phyloP scores from a whole-genome alignment of 129 eudicot species.

The Flaveria ramosissima region DNA sequence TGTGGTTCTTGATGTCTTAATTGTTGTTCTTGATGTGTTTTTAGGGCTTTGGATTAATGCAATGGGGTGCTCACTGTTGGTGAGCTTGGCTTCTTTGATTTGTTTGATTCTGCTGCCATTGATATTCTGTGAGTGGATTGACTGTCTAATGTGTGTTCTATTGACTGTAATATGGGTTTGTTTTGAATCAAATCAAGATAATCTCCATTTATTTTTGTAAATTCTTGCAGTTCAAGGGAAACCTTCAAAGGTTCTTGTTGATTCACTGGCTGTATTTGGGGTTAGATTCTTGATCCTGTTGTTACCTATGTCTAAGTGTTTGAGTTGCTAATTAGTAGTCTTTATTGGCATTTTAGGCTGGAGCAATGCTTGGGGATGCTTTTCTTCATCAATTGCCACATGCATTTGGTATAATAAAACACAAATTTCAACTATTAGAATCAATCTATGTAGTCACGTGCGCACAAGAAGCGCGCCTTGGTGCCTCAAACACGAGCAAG shows the following conservation, averaged over 20 bases:
- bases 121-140: conserved; percentile 68
- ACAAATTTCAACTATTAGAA: neutral
- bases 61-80: conserved; percentile 93
- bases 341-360: conserved; percentile 62
- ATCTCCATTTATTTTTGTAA: conserved; percentile 1
- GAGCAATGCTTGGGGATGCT: conserved; percentile 99
- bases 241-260: conserved; percentile 82
- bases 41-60: conserved; percentile 79
- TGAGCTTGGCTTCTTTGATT: conserved; percentile 94
- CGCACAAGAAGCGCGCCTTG: too few relatives aligned
- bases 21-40: neutral
- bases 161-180: neutral
- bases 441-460: neutral
- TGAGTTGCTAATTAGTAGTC: neutral
- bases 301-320: neutral
- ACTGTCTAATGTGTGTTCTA: neutral
- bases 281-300: conserved; percentile 46
- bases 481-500: too few relatives aligned
- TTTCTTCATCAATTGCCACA: conserved; percentile 98
- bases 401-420: conserved; percentile 74
- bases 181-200: conserved; percentile 6
- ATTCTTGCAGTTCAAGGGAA: conserved; percentile 78
- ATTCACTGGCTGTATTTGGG: conserved; percentile 92
- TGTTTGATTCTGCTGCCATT: conserved; percentile 85
- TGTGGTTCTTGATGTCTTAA: too few relatives aligned